phyloP scores from a whole-genome alignment of 2,329 filamentous ascomycete genomes.

The Trichoderma sp. region DNA sequence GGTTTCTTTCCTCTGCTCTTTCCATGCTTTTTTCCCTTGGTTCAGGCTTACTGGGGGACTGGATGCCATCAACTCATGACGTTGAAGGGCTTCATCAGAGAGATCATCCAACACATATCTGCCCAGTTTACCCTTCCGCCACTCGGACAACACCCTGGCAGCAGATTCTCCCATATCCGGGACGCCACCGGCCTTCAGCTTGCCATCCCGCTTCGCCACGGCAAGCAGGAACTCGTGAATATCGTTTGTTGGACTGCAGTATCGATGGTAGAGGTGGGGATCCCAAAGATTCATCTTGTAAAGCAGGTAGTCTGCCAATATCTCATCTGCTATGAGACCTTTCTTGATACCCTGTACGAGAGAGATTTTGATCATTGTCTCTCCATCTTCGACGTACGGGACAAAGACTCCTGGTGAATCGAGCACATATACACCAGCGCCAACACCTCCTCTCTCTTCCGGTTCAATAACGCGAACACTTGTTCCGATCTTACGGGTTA shows the following conservation, averaged over 20 bases:
- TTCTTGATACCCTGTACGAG: conserved; percentile 91
- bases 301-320: conserved; percentile 86
- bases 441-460: conserved; percentile 45
- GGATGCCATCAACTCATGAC: conserved; percentile 48
- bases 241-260: conserved; percentile 77
- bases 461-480: conserved; percentile 71
- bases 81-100: conserved; percentile 55
- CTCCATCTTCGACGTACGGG: conserved; percentile 81
- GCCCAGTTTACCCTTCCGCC: conserved; percentile 76
- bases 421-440: conserved; percentile 74
- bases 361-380: conserved; percentile 93
- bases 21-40: conserved; percentile 68
- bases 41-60: conserved; percentile 61
- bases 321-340: conserved; percentile 74
- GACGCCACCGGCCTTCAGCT: conserved; percentile 70
- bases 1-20: conserved; percentile 53
- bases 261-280: conserved; percentile 62
- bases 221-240: conserved; percentile 69
- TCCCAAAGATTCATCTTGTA: conserved; percentile 75
- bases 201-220: conserved; percentile 73
- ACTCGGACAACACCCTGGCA: conserved; percentile 77
- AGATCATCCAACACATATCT: conserved; percentile 79
- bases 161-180: conserved; percentile 74
- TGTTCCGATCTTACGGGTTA: conserved; percentile 82
- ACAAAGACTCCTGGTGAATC: conserved; percentile 97